A percentile compares a stretch with the other conserved stretches of the same genome.
phyloP scores from a whole-genome alignment of 2,329 filamentous ascomycete species.

The Thelonectria discophora region DNA sequence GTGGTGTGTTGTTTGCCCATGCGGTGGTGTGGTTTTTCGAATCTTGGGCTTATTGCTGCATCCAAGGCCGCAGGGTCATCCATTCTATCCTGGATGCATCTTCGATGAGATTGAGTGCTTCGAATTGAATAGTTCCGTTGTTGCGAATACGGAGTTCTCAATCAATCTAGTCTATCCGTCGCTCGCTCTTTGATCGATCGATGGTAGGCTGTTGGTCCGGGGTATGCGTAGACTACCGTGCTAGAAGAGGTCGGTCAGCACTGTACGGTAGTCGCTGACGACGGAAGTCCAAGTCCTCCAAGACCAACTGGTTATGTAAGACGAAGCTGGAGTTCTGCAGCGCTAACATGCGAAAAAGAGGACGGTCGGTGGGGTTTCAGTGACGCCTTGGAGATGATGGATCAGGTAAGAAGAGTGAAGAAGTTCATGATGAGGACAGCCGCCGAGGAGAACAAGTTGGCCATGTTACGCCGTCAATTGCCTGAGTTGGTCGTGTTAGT shows the following conservation, averaged over 20 bases:
- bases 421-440: not conserved
- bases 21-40: constrained; percentile 2
- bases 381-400: constrained; percentile 3
- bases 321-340: constrained; percentile 14
- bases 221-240: constrained; percentile 6
- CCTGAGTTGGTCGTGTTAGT: too few relatives aligned
- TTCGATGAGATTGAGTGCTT: too few relatives aligned
- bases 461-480: too few relatives aligned
- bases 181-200: constrained; percentile 5
- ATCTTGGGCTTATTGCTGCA: not conserved
- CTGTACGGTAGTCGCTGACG: constrained; percentile 3
- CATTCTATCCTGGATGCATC: too few relatives aligned
- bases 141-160: too few relatives aligned
- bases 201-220: not conserved
- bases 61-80: too few relatives aligned
- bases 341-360: constrained; percentile 6
- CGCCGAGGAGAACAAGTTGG: not conserved
- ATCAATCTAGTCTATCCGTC: not conserved
- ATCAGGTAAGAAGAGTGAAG: not conserved
- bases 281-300: too few relatives aligned
- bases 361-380: constrained; percentile 6
- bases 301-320: constrained; percentile 20
- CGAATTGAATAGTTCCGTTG: too few relatives aligned
- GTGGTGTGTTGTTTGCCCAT: not conserved
- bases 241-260: not conserved